Percentiles rank a stretch among this genome's conserved stretches.
Evolutionary conservation across 805 yeast species (phyloP).

Genomic region (Priceomyces fermenticarens): DNA sequence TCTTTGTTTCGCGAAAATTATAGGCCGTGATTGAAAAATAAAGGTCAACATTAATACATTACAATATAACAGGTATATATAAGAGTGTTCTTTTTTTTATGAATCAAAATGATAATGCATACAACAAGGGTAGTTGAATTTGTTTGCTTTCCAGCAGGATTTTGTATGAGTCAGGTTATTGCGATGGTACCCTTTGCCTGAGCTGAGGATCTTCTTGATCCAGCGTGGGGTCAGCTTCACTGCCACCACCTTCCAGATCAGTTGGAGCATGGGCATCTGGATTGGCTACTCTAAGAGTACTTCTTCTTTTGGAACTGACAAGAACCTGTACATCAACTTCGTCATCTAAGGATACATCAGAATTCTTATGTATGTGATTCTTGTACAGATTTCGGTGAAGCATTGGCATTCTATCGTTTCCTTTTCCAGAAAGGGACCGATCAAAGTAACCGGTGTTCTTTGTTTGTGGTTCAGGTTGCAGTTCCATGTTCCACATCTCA

Average conservation of each 20-base stretch:
- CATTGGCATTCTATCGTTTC: too few species aligned
- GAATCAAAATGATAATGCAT: too few species aligned
- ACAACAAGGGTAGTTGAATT: too few species aligned
- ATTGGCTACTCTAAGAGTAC: slow-evolving; percentile 57
- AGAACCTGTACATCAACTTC: slow-evolving; percentile 67
- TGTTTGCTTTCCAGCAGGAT: too few species aligned
- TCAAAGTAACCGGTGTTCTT: too few species aligned
- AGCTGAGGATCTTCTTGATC: slow-evolving; percentile 4
- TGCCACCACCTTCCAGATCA: slow-evolving; percentile 2
- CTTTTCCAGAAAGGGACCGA: too few species aligned
- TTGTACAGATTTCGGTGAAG: not conserved
- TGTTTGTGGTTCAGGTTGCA: too few species aligned
- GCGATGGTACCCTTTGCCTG: slow-evolving; percentile 17
- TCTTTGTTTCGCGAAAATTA: not conserved
- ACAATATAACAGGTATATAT: not conserved
- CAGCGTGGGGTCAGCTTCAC: not conserved
- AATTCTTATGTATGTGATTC: slow-evolving; percentile 14
- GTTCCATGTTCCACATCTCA: too few species aligned
- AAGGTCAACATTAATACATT: not conserved
- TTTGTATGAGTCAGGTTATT: slow-evolving; percentile 5
- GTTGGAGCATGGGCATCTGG: slow-evolving; percentile 35
- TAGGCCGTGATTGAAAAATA: not conserved
- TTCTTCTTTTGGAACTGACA: slow-evolving; percentile 62
- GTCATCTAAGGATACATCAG: slow-evolving; percentile 41
- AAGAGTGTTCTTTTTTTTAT: not conserved